Conservation (phyloP, 2,329 filamentous ascomycete species). For the Stagonosporopsis vannaccii region DNA sequence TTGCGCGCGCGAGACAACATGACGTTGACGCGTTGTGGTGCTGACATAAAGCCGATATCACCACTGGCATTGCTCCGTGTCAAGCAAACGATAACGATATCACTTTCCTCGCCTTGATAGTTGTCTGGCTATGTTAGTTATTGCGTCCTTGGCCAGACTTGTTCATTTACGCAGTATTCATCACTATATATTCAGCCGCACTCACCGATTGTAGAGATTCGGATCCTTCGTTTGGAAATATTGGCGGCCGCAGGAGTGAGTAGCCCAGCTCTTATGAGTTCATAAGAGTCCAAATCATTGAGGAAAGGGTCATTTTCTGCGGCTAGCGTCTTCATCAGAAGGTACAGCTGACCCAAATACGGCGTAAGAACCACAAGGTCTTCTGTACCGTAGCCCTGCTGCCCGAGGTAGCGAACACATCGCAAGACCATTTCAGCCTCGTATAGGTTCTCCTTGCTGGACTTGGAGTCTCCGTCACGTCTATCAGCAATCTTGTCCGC, state of each 20-base stretch:
- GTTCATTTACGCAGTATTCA: background rate
- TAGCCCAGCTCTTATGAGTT: constrained; percentile 69
- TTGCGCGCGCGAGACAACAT: constrained; percentile 72
- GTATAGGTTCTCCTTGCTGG: constrained; percentile 68
- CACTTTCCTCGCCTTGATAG: constrained; percentile 78
- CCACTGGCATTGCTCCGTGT: constrained; percentile 69
- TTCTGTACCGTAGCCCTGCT: constrained; percentile 73
- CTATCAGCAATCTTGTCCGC: constrained; percentile 56
- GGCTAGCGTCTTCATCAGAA: constrained; percentile 62
- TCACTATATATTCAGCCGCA: background rate
- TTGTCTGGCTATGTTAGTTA: constrained; percentile 57
- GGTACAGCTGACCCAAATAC: constrained; percentile 72
- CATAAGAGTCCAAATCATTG: constrained; percentile 72
- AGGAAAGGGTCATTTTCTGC: constrained; percentile 69
- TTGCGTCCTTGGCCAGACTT: too few species aligned
- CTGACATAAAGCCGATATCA: constrained; percentile 75
- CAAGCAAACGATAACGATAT: constrained; percentile 73
- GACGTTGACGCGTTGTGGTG: constrained; percentile 73
- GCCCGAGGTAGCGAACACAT: constrained; percentile 70
- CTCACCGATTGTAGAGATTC: constrained; percentile 69
- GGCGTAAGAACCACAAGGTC: constrained; percentile 74
- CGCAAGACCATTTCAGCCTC: constrained; percentile 72
- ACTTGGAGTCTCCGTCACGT: constrained; percentile 58
- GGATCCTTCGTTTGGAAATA: constrained; percentile 60
- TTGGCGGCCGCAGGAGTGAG: constrained; percentile 62